These are phyloP conservation scores for Chlorella sp. DNA, from an alignment of 139 green algal genomes.

Conservation along the genomic window DNA sequence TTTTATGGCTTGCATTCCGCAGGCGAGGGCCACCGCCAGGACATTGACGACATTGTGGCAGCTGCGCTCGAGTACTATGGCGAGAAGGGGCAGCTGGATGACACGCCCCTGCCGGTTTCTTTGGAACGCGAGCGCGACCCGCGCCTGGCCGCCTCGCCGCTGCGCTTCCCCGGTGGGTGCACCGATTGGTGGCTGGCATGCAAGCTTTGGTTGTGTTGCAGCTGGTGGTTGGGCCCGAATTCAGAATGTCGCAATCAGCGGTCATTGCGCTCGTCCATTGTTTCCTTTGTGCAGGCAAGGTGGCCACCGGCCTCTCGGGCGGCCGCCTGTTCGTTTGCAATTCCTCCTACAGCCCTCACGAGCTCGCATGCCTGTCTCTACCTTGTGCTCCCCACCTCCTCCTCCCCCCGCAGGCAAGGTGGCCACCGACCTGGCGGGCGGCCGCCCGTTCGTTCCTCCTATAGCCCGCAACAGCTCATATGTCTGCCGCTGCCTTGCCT, in stretches of 20 bases:
- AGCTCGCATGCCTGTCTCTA: neutral
- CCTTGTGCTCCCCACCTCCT: neutral
- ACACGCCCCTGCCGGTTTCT: conserved; percentile 58
- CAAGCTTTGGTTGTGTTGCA: no score
- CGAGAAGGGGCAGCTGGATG: conserved; percentile 60
- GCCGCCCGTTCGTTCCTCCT: neutral
- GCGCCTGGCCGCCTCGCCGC: conserved; percentile 38
- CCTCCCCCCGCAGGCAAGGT: conserved; percentile 62
- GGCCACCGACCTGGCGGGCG: conserved; percentile 54
- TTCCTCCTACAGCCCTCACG: neutral
- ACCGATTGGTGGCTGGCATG: no score
- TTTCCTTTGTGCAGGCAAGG: neutral
- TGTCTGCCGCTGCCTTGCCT: neutral
- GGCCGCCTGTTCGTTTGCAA: neutral
- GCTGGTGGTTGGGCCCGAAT: no score
- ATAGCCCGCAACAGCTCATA: no score
- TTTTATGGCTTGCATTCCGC: neutral
- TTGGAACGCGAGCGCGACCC: conserved; percentile 73
- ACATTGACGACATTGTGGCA: conserved; percentile 76
- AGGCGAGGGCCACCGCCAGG: conserved; percentile 57
- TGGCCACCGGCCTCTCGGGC: neutral
- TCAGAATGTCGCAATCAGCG: no score
- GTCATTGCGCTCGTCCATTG: no score
- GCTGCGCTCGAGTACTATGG: conserved; percentile 78
- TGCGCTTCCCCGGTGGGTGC: conserved; percentile 62